These are phyloP conservation scores for Plasmodium gallinaceum DNA, from an alignment of 169 alveolate species.

Conservation along the genomic window DNA sequence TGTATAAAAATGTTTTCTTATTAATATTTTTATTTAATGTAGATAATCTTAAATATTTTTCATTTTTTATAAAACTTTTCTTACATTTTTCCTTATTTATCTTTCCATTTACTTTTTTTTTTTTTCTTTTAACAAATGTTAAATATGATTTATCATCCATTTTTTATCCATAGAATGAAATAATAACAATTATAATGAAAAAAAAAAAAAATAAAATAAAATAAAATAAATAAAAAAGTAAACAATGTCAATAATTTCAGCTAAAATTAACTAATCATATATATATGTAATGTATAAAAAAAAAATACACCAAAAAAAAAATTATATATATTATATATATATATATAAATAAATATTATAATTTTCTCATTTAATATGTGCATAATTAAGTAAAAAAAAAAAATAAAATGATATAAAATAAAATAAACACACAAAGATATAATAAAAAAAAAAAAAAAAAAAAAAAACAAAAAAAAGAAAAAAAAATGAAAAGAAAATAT, in stretches of 20 bases:
- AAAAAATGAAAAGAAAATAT: too few species aligned
- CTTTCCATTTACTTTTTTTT: slow-evolving; percentile 67
- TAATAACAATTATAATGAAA: neutral
- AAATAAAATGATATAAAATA: too few species aligned
- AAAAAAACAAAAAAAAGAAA: too few species aligned
- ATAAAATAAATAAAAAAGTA: neutral
- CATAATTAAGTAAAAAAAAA: too few species aligned
- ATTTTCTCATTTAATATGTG: too few species aligned
- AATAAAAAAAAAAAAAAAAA: too few species aligned
- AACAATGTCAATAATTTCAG: neutral
- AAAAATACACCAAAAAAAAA: neutral
- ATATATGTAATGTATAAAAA: neutral
- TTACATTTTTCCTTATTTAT: slow-evolving; percentile 66
- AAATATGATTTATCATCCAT: slow-evolving; percentile 63
- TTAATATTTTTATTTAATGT: slow-evolving; percentile 34
- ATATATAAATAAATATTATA: too few species aligned
- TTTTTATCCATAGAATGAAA: slow-evolving; percentile 34
- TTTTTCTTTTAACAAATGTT: slow-evolving; percentile 64
- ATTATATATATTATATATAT: too few species aligned
- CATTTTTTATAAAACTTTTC: slow-evolving; percentile 54
- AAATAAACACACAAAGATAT: too few species aligned
- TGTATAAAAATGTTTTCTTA: slow-evolving; percentile 63
- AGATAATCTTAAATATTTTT: slow-evolving; percentile 55
- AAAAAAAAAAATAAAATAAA: neutral
- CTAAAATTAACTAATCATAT: slow-evolving; percentile 1